A percentile compares a stretch with the other conserved stretches of the same genome.
Evolutionary conservation across 495 filamentous ascomycete genomes (phyloP).

Genomic region (Podospora pseudocomata): DNA sequence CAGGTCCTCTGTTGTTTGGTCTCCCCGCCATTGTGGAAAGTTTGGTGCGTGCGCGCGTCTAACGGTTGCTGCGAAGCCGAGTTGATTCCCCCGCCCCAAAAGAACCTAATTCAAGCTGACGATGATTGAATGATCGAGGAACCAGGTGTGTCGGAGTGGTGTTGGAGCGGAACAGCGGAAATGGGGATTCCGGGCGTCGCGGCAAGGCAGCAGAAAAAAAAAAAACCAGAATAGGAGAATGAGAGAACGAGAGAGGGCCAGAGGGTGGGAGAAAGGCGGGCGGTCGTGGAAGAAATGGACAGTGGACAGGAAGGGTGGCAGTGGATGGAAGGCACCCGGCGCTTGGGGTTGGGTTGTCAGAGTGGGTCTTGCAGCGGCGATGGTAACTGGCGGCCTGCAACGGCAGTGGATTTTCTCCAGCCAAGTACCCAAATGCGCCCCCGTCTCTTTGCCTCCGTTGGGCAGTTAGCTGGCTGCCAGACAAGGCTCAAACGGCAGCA

Average conservation of each 20-base stretch:
- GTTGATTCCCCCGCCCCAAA: not conserved
- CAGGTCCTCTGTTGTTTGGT: slow-evolving; percentile 32
- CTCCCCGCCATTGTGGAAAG: slow-evolving; percentile 31
- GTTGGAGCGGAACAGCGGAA: slow-evolving; percentile 23
- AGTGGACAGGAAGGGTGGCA: slow-evolving; percentile 9
- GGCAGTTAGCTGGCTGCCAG: slow-evolving; percentile 18
- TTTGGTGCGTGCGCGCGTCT: slow-evolving; percentile 1
- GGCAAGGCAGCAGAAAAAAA: slow-evolving; percentile 15
- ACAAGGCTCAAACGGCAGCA: slow-evolving; percentile 25
- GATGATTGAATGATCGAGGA: slow-evolving; percentile 7
- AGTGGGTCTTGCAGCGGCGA: slow-evolving; percentile 17
- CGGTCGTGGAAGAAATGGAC: slow-evolving; percentile 30
- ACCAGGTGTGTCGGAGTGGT: slow-evolving; percentile 21
- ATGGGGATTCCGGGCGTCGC: slow-evolving; percentile 19
- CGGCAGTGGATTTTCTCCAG: slow-evolving; percentile 21
- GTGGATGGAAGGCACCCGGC: slow-evolving; percentile 19
- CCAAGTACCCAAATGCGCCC: not conserved
- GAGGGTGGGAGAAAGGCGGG: slow-evolving; percentile 24
- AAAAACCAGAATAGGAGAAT: slow-evolving; percentile 14
- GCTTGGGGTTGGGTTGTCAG: slow-evolving; percentile 34
- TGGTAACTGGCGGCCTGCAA: slow-evolving; percentile 21
- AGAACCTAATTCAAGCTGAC: not conserved
- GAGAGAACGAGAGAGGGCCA: slow-evolving; percentile 15
- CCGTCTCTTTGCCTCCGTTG: slow-evolving; percentile 23
- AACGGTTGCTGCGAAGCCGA: not conserved